These are phyloP conservation scores for Fusarium hostae DNA, from an alignment of 2,329 filamentous ascomycete species.

Conservation along the genomic window DNA sequence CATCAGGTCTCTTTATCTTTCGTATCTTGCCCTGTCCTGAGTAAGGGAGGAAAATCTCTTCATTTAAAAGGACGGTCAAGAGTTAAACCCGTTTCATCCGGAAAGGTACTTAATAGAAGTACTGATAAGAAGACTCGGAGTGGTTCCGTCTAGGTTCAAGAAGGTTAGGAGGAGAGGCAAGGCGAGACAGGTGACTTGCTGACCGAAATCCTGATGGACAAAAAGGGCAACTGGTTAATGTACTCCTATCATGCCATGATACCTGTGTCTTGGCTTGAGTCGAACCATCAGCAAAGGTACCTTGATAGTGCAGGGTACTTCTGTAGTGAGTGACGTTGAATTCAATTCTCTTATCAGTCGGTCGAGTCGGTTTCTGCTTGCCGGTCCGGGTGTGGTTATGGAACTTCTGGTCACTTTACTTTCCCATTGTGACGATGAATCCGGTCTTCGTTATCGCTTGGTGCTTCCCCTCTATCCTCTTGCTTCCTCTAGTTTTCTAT, in stretches of 20 bases:
- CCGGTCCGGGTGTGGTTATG: conserved; percentile 24
- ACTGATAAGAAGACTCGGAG: conserved; percentile 44
- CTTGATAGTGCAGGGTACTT: conserved; percentile 22
- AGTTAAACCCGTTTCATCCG: conserved; percentile 22
- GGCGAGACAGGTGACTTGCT: conserved; percentile 34
- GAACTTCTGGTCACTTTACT: conserved; percentile 24
- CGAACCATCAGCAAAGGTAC: conserved; percentile 21
- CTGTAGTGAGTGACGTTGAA: conserved; percentile 21
- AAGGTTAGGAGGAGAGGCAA: conserved; percentile 4
- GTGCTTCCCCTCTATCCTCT: conserved; percentile 28
- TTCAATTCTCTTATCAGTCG: conserved; percentile 41
- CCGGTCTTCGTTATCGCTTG: conserved; percentile 38
- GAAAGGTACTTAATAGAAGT: conserved; percentile 35
- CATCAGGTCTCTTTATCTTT: conserved; percentile 32
- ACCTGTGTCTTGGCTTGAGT: conserved; percentile 23
- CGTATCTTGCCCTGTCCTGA: conserved; percentile 13
- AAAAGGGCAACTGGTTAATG: conserved; percentile 31
- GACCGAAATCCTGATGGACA: conserved; percentile 27
- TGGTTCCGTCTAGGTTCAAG: conserved; percentile 28
- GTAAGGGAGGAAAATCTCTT: conserved; percentile 6
- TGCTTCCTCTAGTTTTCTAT: not conserved
- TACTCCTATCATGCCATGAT: conserved; percentile 23
- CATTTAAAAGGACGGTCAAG: conserved; percentile 35
- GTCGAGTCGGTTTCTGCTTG: conserved; percentile 28
- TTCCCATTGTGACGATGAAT: conserved; percentile 37